Conservation (phyloP, 768 basidiomycete species). For the Suillus brevipes region DNA sequence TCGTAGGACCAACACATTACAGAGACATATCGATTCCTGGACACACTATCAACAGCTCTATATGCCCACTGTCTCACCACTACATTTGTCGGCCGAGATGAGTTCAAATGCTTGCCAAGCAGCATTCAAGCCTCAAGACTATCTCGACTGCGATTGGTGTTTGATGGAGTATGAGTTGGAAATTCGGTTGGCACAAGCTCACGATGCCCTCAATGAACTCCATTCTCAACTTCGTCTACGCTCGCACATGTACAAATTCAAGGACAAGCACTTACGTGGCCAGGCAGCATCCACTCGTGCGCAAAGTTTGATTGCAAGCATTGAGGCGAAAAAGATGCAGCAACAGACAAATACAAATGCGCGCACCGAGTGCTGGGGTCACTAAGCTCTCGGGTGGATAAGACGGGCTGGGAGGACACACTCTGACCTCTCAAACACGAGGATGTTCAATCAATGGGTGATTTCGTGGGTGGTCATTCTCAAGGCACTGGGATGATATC, state of each 20-base stretch:
- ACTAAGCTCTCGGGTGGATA: neutral
- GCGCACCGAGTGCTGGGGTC: constrained; percentile 7
- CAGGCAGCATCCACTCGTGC: constrained; percentile 13
- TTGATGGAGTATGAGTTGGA: neutral
- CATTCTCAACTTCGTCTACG: constrained; percentile 9
- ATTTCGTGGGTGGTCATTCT: neutral
- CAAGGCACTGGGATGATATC: constrained; percentile 5
- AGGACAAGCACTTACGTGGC: constrained; percentile 16
- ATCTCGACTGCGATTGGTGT: neutral
- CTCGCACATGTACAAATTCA: constrained; percentile 13
- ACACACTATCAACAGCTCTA: neutral
- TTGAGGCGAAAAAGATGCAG: constrained; percentile 14
- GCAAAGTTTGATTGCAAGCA: neutral
- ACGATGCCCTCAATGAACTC: constrained; percentile 8
- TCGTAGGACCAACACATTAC: neutral
- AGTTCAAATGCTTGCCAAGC: neutral
- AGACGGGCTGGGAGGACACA: neutral
- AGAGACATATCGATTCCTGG: neutral
- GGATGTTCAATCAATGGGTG: neutral
- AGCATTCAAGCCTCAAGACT: neutral
- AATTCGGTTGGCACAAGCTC: constrained; percentile 17
- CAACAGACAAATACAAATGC: constrained; percentile 4
- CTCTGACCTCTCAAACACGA: neutral
- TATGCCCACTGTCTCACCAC: neutral
- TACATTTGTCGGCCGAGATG: neutral